A percentile compares a stretch with the other conserved stretches of the same genome.
Evolutionary conservation across 805 yeast species (phyloP).

Genomic region (Wickerhamiella kazuoi): DNA sequence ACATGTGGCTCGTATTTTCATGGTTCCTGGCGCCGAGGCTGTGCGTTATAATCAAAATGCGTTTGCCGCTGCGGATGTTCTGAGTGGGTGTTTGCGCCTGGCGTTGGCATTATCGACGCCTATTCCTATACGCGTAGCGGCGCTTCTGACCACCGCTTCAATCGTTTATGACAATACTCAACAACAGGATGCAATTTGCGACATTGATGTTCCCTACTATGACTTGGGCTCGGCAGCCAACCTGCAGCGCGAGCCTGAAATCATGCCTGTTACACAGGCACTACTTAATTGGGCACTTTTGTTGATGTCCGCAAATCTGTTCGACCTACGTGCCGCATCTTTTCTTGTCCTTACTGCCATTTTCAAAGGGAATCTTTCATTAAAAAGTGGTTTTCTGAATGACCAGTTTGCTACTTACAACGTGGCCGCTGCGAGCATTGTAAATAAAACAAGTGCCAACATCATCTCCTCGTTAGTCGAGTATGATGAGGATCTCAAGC

Average conservation of each 20-base stretch:
- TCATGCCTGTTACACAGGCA: slow-evolving; percentile 56
- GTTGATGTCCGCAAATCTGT: slow-evolving; percentile 66
- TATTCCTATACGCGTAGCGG: slow-evolving; percentile 43
- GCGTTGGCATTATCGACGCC: slow-evolving; percentile 52
- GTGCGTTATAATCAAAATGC: slow-evolving; percentile 43
- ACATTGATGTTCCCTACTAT: slow-evolving; percentile 80
- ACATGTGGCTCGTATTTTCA: slow-evolving; percentile 57
- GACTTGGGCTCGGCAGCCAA: slow-evolving; percentile 45
- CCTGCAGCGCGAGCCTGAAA: slow-evolving; percentile 17
- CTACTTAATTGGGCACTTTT: slow-evolving; percentile 67
- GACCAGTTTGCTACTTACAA: slow-evolving; percentile 42
- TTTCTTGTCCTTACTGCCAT: slow-evolving; percentile 48
- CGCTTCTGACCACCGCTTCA: slow-evolving; percentile 62
- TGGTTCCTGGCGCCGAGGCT: slow-evolving; percentile 52
- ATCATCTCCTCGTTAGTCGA: slow-evolving; percentile 55
- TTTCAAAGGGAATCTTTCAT: slow-evolving; percentile 42
- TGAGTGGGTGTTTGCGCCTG: slow-evolving; percentile 47
- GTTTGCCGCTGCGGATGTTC: slow-evolving; percentile 41
- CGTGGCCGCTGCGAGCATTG: slow-evolving; percentile 13
- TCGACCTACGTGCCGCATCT: slow-evolving; percentile 66
- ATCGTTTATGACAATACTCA: slow-evolving; percentile 47
- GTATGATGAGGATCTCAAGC: slow-evolving; percentile 48
- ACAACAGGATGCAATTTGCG: slow-evolving; percentile 54
- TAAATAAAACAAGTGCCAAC: slow-evolving; percentile 27
- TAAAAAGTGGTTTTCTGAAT: slow-evolving; percentile 42